phyloP scores from a whole-genome alignment of 257 asterid genomes.

The Gentiana dahurica region DNA sequence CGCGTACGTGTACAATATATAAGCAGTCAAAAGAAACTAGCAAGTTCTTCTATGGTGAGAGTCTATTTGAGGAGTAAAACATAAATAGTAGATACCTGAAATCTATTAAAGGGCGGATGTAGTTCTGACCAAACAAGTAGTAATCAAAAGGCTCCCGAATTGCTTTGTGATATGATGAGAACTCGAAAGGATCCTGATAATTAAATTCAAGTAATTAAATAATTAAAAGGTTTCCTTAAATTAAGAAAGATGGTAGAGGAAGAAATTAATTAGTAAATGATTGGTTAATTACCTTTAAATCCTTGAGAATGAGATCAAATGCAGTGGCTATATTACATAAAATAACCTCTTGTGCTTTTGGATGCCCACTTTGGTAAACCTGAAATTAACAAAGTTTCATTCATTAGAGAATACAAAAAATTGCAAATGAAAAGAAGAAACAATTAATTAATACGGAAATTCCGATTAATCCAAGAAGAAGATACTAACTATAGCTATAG shows the following conservation, averaged over 20 bases:
- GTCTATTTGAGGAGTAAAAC: too few species aligned
- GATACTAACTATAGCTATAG: too few species aligned
- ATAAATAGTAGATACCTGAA: conserved; percentile 39
- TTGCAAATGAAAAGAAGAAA: too few species aligned
- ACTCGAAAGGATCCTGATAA: conserved; percentile 61
- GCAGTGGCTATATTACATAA: conserved; percentile 66
- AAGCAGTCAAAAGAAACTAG: too few species aligned
- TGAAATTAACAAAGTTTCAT: conserved; percentile 7
- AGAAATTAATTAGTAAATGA: neutral
- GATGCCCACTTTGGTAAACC: conserved; percentile 64
- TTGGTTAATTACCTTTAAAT: conserved; percentile 51
- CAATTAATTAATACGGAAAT: too few species aligned
- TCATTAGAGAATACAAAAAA: too few species aligned
- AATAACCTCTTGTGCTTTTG: conserved; percentile 58
- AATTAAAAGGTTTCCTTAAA: too few species aligned
- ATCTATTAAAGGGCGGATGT: conserved; percentile 59
- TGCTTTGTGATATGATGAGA: conserved; percentile 64
- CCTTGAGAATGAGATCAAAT: conserved; percentile 64
- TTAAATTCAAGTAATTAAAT: conserved; percentile 1
- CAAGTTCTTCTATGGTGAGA: too few species aligned
- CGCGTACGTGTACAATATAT: too few species aligned
- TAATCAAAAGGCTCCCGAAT: conserved; percentile 87
- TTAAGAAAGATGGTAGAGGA: neutral
- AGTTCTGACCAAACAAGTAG: conserved; percentile 67
- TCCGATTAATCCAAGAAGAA: too few species aligned